phyloP scores from a whole-genome alignment of 75 land plant genomes.

The Adiantum capillusveneris region DNA sequence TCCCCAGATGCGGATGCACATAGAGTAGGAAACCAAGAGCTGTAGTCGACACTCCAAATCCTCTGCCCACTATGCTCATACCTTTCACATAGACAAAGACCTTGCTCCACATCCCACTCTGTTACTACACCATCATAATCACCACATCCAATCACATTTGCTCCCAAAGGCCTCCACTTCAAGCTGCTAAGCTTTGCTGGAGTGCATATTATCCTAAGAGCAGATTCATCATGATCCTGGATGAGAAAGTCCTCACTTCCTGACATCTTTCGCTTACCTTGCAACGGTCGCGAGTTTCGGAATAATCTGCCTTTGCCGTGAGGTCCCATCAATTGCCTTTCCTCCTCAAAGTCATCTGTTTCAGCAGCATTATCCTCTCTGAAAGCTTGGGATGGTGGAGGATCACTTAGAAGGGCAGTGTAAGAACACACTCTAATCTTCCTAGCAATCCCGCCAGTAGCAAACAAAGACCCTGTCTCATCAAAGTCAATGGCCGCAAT shows the following conservation, averaged over 20 bases:
- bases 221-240: constrained; percentile 9
- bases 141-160: constrained; percentile 21
- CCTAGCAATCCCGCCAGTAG: constrained; percentile 35
- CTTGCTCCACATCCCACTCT: constrained; percentile 35
- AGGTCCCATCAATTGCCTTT: not conserved
- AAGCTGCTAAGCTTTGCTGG: constrained; percentile 41
- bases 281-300: no score
- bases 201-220: constrained; percentile 17
- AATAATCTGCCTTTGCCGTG: no score
- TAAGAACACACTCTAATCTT: constrained; percentile 28
- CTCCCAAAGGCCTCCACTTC: constrained; percentile 25
- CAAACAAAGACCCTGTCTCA: constrained; percentile 18
- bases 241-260: not conserved
- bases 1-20: constrained; percentile 36
- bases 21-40: constrained; percentile 10
- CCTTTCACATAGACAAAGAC: constrained; percentile 19
- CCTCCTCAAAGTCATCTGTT: not conserved
- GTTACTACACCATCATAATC: constrained; percentile 42
- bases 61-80: constrained; percentile 32
- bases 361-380: constrained; percentile 6
- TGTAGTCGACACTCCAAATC: constrained; percentile 38
- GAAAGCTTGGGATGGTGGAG: not conserved
- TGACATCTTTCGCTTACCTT: no score
- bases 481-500: constrained; percentile 30
- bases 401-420: not conserved